Conservation (phyloP, 2,329 filamentous ascomycete genomes). For the Rhytidhysteron rufulum region DNA sequence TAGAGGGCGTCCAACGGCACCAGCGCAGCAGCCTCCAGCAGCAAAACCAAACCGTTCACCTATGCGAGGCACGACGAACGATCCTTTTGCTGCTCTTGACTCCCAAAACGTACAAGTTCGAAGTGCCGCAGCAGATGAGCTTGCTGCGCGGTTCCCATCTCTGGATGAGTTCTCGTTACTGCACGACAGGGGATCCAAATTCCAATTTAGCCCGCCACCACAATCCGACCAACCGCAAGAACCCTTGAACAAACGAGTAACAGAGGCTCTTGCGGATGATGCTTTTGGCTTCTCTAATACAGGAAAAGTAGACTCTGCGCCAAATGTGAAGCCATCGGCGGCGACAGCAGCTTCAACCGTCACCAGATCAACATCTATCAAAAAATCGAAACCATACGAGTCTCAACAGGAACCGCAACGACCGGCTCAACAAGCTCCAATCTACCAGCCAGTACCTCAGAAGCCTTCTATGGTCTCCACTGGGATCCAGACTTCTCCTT, state of each 20-base stretch:
- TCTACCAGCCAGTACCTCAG: constrained; percentile 46
- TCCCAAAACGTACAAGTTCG: constrained; percentile 51
- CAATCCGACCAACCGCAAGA: constrained; percentile 45
- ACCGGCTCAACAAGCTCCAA: constrained; percentile 20
- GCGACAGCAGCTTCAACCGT: constrained; percentile 27
- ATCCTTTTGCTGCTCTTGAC: constrained; percentile 91
- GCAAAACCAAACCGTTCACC: constrained; percentile 65
- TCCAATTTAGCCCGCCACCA: constrained; percentile 66
- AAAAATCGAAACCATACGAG: constrained; percentile 21
- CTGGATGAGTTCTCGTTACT: constrained; percentile 89
- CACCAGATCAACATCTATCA: constrained; percentile 29
- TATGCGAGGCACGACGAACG: constrained; percentile 63
- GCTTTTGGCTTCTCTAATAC: constrained; percentile 60
- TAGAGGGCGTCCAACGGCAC: constrained; percentile 67
- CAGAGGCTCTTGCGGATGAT: constrained; percentile 77
- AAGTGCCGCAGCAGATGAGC: constrained; percentile 64
- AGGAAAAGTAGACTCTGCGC: constrained; percentile 22
- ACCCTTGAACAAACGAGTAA: constrained; percentile 62
- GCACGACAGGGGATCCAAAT: constrained; percentile 78
- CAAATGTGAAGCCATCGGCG: constrained; percentile 24
- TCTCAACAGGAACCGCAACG: constrained; percentile 21
- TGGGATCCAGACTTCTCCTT: constrained; percentile 75
- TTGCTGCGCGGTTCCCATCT: constrained; percentile 81
- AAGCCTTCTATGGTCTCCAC: constrained; percentile 59
- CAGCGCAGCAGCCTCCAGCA: constrained; percentile 39